Base-by-base conservation (phyloP, 768 basidiomycete genomes). In the Phylloporus sp. region DNA sequence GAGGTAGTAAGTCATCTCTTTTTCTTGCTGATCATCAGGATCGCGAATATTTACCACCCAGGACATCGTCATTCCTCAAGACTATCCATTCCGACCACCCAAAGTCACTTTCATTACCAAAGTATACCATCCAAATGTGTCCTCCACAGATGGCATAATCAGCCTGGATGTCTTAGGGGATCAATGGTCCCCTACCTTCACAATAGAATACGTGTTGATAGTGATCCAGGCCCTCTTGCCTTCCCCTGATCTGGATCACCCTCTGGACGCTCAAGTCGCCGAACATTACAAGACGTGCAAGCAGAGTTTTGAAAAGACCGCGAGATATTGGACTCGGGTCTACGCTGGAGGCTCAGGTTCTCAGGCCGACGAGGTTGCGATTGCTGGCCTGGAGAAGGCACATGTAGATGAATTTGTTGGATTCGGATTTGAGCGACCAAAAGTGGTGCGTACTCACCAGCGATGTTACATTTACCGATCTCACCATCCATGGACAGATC, bases 91-190 rank as follows among this genome's bases (percentile, higher is more conserved):
- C 69, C 88, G 93, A 65, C 93, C 95, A 0, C 86, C 95, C 48
- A 97, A 97, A 79, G 95, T 97, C 92, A 95, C 94, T 68, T 97
- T 98, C 72, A 84, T 95, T 55, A 98, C 95, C 31, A 93, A 93
- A 69, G 88, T 95, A 24, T 97, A 93, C 67, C 93, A 98, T 67
- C 95, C 95, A 4, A 98, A 98, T 63, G 79, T 98, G 35, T 95
- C 93, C 20, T 95, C 91, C 20, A 89, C 87, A 28, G 92, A 90
- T 3, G 95, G 95, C 45, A 93, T 91, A 39, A 97, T 97, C 72
- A 95, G 94, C 70, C 83, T 93, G 50, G 91, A 93, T 72, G 88
- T 85, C 67, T 76, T 70, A 28, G 81, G 87, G 65, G 93, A 97
- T 61, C 88, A 89, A n/a, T 95, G 91, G 91, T 89, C 86, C 8